These are phyloP conservation scores for Boletellus emodensis DNA, from an alignment of 768 basidiomycete species.

Conservation along the genomic window DNA sequence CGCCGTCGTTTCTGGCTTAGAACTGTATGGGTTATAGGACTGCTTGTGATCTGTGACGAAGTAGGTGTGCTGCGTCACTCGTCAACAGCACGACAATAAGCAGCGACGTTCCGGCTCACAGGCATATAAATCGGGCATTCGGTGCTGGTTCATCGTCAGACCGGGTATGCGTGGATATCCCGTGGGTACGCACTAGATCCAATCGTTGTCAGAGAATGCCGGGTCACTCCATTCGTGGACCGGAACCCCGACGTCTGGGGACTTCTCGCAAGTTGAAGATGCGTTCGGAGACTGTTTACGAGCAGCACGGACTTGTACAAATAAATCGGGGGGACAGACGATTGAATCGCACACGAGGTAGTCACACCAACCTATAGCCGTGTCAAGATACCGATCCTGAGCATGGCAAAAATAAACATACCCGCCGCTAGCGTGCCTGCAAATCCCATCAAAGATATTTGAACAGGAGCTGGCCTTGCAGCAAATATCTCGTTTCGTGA, in stretches of 20 bases:
- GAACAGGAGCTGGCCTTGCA: constrained; percentile 44
- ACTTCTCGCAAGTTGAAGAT: neutral
- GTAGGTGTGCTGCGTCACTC: constrained; percentile 37
- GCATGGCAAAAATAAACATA: constrained; percentile 4
- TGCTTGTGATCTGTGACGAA: constrained; percentile 51
- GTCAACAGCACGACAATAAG: neutral
- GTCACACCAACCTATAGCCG: constrained; percentile 42
- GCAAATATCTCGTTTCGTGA: constrained; percentile 51
- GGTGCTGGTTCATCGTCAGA: constrained; percentile 27
- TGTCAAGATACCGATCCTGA: neutral
- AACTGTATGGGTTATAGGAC: constrained; percentile 28
- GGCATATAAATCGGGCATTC: constrained; percentile 48
- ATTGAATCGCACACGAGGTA: constrained; percentile 44
- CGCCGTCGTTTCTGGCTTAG: constrained; percentile 11
- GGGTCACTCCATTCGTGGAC: constrained; percentile 41
- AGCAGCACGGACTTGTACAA: constrained; percentile 31
- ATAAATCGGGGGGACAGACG: constrained; percentile 40
- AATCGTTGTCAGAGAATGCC: constrained; percentile 33
- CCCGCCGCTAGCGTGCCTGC: constrained; percentile 45
- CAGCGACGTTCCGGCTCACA: constrained; percentile 22
- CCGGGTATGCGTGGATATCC: neutral
- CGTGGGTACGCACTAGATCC: constrained; percentile 40
- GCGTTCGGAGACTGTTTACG: constrained; percentile 3
- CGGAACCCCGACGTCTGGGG: constrained; percentile 28
- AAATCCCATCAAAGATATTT: constrained; percentile 49